These are phyloP conservation scores for Ehretia macrophylla DNA, from an alignment of 257 asterid genomes.

Conservation along the genomic window DNA sequence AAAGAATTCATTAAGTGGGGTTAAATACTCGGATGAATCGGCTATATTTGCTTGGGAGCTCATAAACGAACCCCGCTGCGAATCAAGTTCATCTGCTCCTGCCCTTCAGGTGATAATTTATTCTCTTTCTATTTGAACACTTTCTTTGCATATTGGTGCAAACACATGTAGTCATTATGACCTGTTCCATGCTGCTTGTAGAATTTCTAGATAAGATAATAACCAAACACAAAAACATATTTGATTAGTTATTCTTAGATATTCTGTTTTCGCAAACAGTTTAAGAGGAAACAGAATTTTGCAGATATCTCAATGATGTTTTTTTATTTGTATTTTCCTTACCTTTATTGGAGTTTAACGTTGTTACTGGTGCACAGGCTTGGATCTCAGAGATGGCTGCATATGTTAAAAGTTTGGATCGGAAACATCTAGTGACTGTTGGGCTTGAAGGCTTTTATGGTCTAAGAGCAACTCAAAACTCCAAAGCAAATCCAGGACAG, in stretches of 20 bases:
- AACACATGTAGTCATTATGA: no score
- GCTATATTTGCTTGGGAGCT: conserved; percentile 64
- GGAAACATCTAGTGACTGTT: conserved; percentile 43
- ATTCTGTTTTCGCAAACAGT: no score
- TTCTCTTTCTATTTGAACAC: not conserved
- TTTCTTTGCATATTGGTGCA: not conserved
- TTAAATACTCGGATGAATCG: conserved; percentile 45
- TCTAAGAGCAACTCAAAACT: conserved; percentile 25
- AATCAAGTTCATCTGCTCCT: conserved; percentile 37
- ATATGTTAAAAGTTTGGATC: conserved; percentile 46
- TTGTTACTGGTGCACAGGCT: conserved; percentile 20
- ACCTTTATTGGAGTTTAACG: not conserved
- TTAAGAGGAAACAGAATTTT: no score
- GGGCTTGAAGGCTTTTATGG: conserved; percentile 61
- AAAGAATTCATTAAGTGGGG: conserved; percentile 40
- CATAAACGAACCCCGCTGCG: conserved; percentile 58
- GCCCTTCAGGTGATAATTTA: conserved; percentile 41
- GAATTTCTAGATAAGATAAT: no score
- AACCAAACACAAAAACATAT: no score
- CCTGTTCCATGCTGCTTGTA: no score
- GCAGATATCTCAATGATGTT: not conserved
- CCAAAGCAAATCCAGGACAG: conserved; percentile 43
- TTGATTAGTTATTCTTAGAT: no score
- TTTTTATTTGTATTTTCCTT: not conserved
- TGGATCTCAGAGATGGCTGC: conserved; percentile 58